Conservation (phyloP, 1,284 basidiomycete species). For the Marasmius tenuissimus region DNA sequence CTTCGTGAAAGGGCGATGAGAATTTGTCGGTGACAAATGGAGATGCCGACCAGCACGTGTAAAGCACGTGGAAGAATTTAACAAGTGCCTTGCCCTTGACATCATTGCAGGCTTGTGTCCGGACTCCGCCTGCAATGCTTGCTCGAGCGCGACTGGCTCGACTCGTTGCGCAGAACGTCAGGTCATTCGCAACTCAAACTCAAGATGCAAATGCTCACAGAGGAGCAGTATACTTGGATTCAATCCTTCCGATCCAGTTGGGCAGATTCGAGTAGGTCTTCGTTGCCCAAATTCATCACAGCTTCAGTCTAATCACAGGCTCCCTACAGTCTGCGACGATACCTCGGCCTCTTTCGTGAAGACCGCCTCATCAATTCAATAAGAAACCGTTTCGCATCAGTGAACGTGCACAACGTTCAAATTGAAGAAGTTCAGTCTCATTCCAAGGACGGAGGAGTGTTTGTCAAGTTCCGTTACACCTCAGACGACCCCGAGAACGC, state of each 20-base stretch:
- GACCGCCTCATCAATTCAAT: conserved; percentile 52
- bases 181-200: neutral
- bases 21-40: neutral
- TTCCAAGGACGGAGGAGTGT: conserved; percentile 84
- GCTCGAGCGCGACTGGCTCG: neutral
- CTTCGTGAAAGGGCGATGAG: too few species aligned
- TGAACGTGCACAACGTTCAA: conserved; percentile 56
- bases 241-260: conserved; percentile 55
- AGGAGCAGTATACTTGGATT: conserved; percentile 54
- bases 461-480: conserved; percentile 76
- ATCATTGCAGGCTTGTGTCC: neutral
- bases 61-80: neutral
- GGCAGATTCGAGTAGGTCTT: conserved; percentile 51
- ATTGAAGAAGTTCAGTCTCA: conserved; percentile 61
- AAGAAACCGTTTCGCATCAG: conserved; percentile 44
- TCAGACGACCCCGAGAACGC: conserved; percentile 38
- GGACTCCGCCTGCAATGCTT: neutral
- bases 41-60: neutral
- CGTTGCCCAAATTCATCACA: neutral
- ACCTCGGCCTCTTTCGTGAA: conserved; percentile 56
- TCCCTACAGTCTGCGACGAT: conserved; percentile 55
- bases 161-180: neutral
- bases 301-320: conserved; percentile 9
- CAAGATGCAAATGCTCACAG: conserved; percentile 20
- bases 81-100: neutral